Evolutionary conservation across 176 grass and related monocot genomes (phyloP), one percentile per base, ranked within the genome.

Genomic region (Oryza nivara): DNA sequence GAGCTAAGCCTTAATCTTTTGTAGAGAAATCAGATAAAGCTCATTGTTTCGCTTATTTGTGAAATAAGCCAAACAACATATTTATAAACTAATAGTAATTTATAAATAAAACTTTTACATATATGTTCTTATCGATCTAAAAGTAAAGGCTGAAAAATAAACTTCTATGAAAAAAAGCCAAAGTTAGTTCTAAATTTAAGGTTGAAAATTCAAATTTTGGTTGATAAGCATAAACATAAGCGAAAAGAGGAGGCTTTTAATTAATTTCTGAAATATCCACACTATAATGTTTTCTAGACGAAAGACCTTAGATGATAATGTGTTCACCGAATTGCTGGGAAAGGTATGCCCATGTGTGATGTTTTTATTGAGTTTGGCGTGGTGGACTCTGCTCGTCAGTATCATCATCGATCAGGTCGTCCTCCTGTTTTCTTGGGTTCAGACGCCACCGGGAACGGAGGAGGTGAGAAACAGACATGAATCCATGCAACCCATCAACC

Each of bases 381-480:
- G 19, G 20, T 63, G 19, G n/a, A 63, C 58, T 23, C 58, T 63
- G 58, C 20, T 63, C 7, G 17, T 60, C 56, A 60, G 19, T n/a
- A 3, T 3, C 7, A 2, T 3, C 58, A 7, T 63, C 58, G 30
- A 32, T 32, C 30, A 32, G 30, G 30, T 32, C 30, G 2, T 23
- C 44, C 40, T 36, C 26, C 14, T 10, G 13, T 30, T 32, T 67
- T 74, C 60, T 54, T 5, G 65, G 6, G 60, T 74, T 86, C 77
- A 74, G 34, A 86, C 83, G 65, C 30, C 58, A 38, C 45, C 77
- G 12, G 54, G 76, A 35, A 61, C 48, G 25, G 4, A 17, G 56
- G 79, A 17, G 58, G 79, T 64, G 85, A 70, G 85, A 76, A 87
- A 82, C 79, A 79, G 85, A 49, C 78, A 76, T 13, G 85, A 26